Evolutionary conservation across 768 basidiomycete species (phyloP).

Genomic region (Kwoniella heveanensis): DNA sequence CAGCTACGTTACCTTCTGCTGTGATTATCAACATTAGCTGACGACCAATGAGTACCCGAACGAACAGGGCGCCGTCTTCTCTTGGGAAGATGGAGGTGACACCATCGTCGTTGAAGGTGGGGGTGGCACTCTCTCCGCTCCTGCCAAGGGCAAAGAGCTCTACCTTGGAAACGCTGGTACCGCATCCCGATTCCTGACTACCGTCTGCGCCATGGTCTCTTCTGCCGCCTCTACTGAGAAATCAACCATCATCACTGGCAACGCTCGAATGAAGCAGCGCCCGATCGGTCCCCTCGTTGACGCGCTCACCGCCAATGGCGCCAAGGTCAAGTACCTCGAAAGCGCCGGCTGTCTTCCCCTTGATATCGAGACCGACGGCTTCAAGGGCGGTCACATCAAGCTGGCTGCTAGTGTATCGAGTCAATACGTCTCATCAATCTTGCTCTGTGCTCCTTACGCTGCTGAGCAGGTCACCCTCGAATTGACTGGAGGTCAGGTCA

Average conservation of each 20-base stretch:
- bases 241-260: slow-evolving; percentile 85
- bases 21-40: slow-evolving; percentile 23
- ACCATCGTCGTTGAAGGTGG: slow-evolving; percentile 90
- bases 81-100: slow-evolving; percentile 96
- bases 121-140: slow-evolving; percentile 72
- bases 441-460: slow-evolving; percentile 95
- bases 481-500: slow-evolving; percentile 89
- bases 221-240: slow-evolving; percentile 43
- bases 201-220: slow-evolving; percentile 83
- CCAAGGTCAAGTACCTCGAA: slow-evolving; percentile 75
- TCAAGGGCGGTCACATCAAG: slow-evolving; percentile 77
- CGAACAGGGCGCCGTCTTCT: slow-evolving; percentile 78
- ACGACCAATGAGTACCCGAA: no score
- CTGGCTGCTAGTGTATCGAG: slow-evolving; percentile 93
- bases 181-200: slow-evolving; percentile 94
- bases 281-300: slow-evolving; percentile 94
- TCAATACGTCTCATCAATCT: slow-evolving; percentile 96
- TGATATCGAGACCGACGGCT: slow-evolving; percentile 67
- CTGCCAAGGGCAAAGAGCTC: slow-evolving; percentile 77
- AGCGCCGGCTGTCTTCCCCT: slow-evolving; percentile 81
- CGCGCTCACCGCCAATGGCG: slow-evolving; percentile 79
- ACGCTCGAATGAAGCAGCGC: slow-evolving; percentile 97
- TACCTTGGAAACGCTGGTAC: slow-evolving; percentile 98
- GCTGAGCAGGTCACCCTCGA: slow-evolving; percentile 78
- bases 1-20: slow-evolving; percentile 24